Evolutionary conservation across 345 rosid species (phyloP).

Genomic region (Mercurialis annua): DNA sequence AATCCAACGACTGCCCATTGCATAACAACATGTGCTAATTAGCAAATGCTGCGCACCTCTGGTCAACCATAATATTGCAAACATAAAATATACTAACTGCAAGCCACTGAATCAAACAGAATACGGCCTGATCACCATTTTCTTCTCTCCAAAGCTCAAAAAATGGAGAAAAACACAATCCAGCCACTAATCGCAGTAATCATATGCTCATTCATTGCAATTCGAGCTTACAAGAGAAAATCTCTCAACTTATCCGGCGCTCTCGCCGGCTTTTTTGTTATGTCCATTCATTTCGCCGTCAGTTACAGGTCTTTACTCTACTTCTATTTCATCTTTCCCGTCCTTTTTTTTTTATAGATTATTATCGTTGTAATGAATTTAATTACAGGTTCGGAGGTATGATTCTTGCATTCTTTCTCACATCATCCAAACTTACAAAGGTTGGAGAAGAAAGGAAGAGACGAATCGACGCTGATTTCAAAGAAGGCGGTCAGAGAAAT

Average conservation of each 20-base stretch:
- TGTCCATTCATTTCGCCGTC: slow-evolving; percentile 63
- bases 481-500: slow-evolving; percentile 93
- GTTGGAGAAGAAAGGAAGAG: slow-evolving; percentile 86
- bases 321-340: not conserved
- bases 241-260: slow-evolving; percentile 88
- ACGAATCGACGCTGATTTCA: slow-evolving; percentile 69
- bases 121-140: too few species aligned
- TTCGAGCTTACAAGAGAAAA: slow-evolving; percentile 63
- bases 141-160: not conserved
- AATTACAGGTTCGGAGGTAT: slow-evolving; percentile 72
- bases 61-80: too few species aligned
- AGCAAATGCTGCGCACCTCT: too few species aligned
- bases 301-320: slow-evolving; percentile 50
- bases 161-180: slow-evolving; percentile 40
- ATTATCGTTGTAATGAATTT: not conserved
- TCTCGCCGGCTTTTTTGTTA: slow-evolving; percentile 68
- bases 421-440: slow-evolving; percentile 88
- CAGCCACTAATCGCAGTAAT: slow-evolving; percentile 47
- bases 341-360: not conserved
- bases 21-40: too few species aligned
- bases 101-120: too few species aligned
- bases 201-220: slow-evolving; percentile 52
- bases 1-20: too few species aligned
- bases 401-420: slow-evolving; percentile 69
- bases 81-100: too few species aligned